phyloP scores from a whole-genome alignment of 495 filamentous ascomycete genomes.

The Neurospora tetrasperma region DNA sequence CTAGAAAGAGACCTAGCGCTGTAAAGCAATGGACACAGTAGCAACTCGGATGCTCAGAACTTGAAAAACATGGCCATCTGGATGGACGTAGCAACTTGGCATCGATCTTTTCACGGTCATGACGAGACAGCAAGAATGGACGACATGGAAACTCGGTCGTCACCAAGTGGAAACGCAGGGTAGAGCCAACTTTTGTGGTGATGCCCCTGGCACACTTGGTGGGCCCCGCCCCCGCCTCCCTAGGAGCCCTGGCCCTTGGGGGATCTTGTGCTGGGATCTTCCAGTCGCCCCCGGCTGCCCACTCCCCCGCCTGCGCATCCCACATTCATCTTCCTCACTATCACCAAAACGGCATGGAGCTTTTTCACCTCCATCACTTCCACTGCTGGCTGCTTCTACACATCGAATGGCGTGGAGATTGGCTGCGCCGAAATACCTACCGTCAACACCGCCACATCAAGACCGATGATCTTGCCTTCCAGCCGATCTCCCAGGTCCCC shows the following conservation, averaged over 20 bases:
- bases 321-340: neutral
- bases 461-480: neutral
- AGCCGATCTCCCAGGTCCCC: constrained; percentile 13
- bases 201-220: neutral
- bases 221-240: neutral
- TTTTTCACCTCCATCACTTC: neutral
- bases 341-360: neutral
- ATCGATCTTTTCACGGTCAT: neutral
- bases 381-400: neutral
- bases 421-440: neutral
- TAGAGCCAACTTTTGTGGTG: neutral
- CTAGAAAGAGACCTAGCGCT: neutral
- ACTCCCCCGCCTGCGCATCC: neutral
- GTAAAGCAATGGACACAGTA: neutral
- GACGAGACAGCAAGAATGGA: neutral
- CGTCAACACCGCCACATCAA: constrained; percentile 1
- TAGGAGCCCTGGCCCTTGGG: neutral
- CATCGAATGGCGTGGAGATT: neutral
- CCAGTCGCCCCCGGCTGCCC: neutral
- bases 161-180: neutral
- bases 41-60: neutral
- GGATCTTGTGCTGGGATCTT: neutral
- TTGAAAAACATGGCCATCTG: neutral
- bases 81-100: neutral
- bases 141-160: neutral